Conservation (phyloP, 208 protist genomes). For the Leptomonas pyrrhocoris region DNA sequence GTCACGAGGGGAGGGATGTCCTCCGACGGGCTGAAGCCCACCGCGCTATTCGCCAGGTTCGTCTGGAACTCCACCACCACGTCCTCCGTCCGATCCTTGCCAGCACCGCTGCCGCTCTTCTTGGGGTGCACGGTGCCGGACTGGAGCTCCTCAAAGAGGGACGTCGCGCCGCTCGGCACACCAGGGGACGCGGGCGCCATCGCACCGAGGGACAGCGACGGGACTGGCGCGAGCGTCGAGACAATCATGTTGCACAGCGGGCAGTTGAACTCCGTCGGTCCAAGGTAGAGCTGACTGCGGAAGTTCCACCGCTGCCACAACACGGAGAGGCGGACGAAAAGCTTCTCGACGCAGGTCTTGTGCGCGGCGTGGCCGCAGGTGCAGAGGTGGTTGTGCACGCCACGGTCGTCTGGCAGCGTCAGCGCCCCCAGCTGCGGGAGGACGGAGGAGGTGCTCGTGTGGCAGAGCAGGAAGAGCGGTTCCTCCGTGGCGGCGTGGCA, state of each 20-base stretch:
- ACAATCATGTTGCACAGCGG: conserved; percentile 74
- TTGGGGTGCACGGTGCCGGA: conserved; percentile 16
- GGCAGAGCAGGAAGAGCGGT: conserved; percentile 63
- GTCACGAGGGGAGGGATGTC: conserved; percentile 31
- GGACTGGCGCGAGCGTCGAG: conserved; percentile 61
- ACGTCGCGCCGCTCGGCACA: not conserved
- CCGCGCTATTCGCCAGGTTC: conserved; percentile 43
- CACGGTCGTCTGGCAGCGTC: conserved; percentile 29
- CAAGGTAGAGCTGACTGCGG: conserved; percentile 43
- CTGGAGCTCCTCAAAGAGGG: conserved; percentile 54
- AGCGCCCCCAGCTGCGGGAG: conserved; percentile 35
- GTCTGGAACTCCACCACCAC: conserved; percentile 37
- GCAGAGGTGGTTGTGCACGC: conserved; percentile 55
- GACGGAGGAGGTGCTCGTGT: conserved; percentile 53
- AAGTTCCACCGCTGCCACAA: conserved; percentile 45
- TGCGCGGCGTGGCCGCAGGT: conserved; percentile 77
- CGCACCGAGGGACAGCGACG: conserved; percentile 29
- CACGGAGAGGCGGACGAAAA: conserved; percentile 46
- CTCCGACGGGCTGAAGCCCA: conserved; percentile 41
- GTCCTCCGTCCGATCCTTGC: conserved; percentile 8
- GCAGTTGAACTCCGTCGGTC: conserved; percentile 63
- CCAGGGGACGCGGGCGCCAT: not conserved
- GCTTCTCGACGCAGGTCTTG: conserved; percentile 60
- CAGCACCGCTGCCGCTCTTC: no score
- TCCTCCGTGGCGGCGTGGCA: conserved; percentile 48